These are phyloP conservation scores for Erodium moschatum DNA, from an alignment of 441 rosid genomes.

Conservation along the genomic window DNA sequence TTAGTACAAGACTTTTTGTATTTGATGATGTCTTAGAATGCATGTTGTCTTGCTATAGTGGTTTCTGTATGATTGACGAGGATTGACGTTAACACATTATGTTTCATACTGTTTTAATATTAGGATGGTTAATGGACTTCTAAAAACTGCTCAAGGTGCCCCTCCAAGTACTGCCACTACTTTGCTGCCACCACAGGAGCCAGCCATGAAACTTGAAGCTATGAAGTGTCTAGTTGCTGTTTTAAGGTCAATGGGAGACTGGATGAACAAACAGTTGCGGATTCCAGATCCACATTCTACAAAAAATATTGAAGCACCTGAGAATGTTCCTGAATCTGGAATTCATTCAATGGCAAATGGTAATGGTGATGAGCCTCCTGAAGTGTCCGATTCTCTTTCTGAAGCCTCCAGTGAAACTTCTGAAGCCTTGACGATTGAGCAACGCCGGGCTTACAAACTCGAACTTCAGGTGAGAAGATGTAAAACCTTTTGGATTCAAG, in stretches of 20 bases:
- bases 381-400: conserved; percentile 75
- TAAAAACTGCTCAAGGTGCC: conserved; percentile 96
- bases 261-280: conserved; percentile 90
- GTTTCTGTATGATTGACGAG: conserved; percentile 16
- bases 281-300: conserved; percentile 67
- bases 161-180: conserved; percentile 70
- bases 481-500: conserved; percentile 4
- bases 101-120: conserved; percentile 19
- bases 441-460: conserved; percentile 97
- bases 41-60: background rate
- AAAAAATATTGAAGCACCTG: conserved; percentile 53
- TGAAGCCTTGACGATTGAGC: conserved; percentile 83
- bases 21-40: background rate
- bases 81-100: conserved; percentile 4
- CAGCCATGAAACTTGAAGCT: conserved; percentile 84
- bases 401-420: conserved; percentile 79
- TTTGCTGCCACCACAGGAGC: conserved; percentile 82
- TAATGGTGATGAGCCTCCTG: conserved; percentile 61
- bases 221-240: conserved; percentile 92
- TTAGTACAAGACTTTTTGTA: conserved; percentile 6
- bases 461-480: conserved; percentile 71
- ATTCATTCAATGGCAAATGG: conserved; percentile 62
- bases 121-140: conserved; percentile 99
- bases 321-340: conserved; percentile 50
- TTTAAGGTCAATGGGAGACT: conserved; percentile 93